These are phyloP conservation scores for maize (Zea mays) DNA, from an alignment of 176 grass and related monocot genomes.

Conservation along the genomic window Zm-B73-REFERENCE-NAM-5.0 NC_050097.1:236039001-236039500, in stretches of 20 bases:
- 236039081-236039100: slow-evolving; percentile 87
- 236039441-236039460: slow-evolving; percentile 26
- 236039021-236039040: slow-evolving; percentile 67
- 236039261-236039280: slow-evolving; percentile 40
- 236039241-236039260: slow-evolving; percentile 22
- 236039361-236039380: slow-evolving; percentile 78
- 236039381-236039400: slow-evolving; percentile 61
- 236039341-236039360: slow-evolving; percentile 73
- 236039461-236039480: slow-evolving; percentile 29
- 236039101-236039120: slow-evolving; percentile 37
- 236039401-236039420: slow-evolving; percentile 64
- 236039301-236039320: slow-evolving; percentile 70
- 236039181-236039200: not conserved
- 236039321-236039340: slow-evolving; percentile 61
- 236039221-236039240: slow-evolving; percentile 6
- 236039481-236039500: not conserved
- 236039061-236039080: slow-evolving; percentile 76
- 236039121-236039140: slow-evolving; percentile 19
- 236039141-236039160: not conserved
- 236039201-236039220: not conserved
- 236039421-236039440: slow-evolving; percentile 45
- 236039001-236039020: slow-evolving; percentile 69
- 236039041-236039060: slow-evolving; percentile 68
- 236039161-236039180: slow-evolving; percentile 6
- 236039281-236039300: slow-evolving; percentile 82